Percentiles rank a stretch among this genome's conserved stretches.
These are phyloP conservation scores for Gossypium thurberi DNA, from an alignment of 345 rosid species.

Conservation along the genomic window DNA sequence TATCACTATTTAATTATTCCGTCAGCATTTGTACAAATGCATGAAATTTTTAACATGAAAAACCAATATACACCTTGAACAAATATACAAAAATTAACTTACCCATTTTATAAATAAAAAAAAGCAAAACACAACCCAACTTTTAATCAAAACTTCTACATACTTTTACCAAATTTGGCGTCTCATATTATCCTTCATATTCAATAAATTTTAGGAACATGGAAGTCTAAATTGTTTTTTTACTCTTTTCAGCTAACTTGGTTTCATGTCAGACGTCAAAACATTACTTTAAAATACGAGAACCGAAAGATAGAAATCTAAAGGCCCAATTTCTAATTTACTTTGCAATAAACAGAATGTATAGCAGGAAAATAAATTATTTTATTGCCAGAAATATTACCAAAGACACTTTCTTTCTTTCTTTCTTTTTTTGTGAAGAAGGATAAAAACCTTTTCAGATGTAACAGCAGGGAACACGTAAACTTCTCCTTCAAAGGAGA, in stretches of 20 bases:
- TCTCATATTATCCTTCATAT: neutral
- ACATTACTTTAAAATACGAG: neutral
- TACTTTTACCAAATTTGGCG: too few relatives aligned
- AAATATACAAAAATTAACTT: too few relatives aligned
- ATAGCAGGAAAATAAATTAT: neutral
- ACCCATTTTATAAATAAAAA: too few relatives aligned
- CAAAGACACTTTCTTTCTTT: too few relatives aligned
- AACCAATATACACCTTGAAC: too few relatives aligned
- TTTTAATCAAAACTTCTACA: too few relatives aligned
- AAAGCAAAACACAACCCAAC: too few relatives aligned
- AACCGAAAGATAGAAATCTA: neutral
- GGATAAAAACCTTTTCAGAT: constrained; percentile 40
- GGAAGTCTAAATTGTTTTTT: too few relatives aligned
- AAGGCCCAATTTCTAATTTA: neutral
- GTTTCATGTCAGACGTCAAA: too few relatives aligned
- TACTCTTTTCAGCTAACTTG: too few relatives aligned
- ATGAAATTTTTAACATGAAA: too few relatives aligned
- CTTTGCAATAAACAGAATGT: neutral
- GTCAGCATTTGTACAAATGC: rapidly evolving
- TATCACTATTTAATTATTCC: too few relatives aligned
- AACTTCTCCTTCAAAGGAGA: constrained; percentile 71
- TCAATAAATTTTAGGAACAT: neutral
- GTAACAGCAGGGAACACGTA: constrained; percentile 67
- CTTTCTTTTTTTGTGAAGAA: neutral
- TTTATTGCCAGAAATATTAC: neutral